Conservation (phyloP, 2,329 filamentous ascomycete species). For the Pestalotiopsis sp. region DNA sequence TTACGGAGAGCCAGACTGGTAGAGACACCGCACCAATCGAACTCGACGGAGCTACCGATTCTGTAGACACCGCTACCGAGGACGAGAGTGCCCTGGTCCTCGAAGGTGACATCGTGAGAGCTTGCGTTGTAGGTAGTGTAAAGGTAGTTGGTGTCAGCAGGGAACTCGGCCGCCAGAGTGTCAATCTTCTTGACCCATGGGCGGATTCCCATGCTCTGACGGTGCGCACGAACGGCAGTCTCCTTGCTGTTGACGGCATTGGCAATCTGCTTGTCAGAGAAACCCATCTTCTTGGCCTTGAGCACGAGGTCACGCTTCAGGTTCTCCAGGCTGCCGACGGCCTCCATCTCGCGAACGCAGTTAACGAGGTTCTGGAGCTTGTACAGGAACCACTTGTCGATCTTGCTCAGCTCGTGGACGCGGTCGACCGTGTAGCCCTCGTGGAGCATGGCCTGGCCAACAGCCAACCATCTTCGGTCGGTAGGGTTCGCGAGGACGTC, state of each 20-base stretch:
- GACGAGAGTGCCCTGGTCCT: slow-evolving; percentile 87
- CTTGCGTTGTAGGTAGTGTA: slow-evolving; percentile 98
- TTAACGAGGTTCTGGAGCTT: slow-evolving; percentile 98
- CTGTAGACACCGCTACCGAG: slow-evolving; percentile 96
- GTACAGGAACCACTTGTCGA: slow-evolving; percentile 99
- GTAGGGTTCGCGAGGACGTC: slow-evolving; percentile 89
- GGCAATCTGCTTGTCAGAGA: slow-evolving; percentile 95
- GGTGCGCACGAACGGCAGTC: slow-evolving; percentile 83
- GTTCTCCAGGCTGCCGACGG: slow-evolving; percentile 78
- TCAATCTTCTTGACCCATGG: slow-evolving; percentile 99
- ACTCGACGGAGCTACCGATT: slow-evolving; percentile 96
- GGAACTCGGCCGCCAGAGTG: slow-evolving; percentile 95
- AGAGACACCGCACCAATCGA: slow-evolving; percentile 97
- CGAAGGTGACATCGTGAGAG: slow-evolving; percentile 89
- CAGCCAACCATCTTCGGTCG: slow-evolving; percentile 94
- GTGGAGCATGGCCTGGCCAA: slow-evolving; percentile 97
- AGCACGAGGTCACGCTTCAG: slow-evolving; percentile 87
- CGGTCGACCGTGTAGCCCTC: slow-evolving; percentile 92
- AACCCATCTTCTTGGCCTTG: slow-evolving; percentile 96
- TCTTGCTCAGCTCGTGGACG: slow-evolving; percentile 93
- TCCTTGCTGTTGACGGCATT: slow-evolving; percentile 83
- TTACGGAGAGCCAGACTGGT: slow-evolving; percentile 80
- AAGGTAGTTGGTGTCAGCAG: slow-evolving; percentile 90
- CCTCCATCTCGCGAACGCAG: slow-evolving; percentile 83
- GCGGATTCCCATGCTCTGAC: slow-evolving; percentile 84